phyloP scores from a whole-genome alignment of 1,139 yeast genomes.

The Blastobotrys buckinghamii region DNA sequence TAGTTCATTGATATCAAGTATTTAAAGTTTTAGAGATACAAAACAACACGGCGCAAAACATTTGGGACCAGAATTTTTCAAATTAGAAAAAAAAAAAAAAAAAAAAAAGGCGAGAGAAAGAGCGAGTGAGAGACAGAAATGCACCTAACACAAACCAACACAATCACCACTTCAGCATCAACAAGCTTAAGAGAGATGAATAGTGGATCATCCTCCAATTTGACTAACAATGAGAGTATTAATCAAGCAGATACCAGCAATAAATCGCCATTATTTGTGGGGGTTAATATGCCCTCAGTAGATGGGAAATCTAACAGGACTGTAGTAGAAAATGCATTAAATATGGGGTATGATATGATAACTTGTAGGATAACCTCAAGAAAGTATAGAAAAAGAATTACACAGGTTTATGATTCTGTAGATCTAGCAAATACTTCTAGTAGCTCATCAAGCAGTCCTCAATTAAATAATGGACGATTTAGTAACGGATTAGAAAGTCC shows the following conservation, averaged over 20 bases:
- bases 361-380: constrained; percentile 34
- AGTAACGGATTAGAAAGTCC: constrained; percentile 9
- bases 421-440: neutral
- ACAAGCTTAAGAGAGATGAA: neutral
- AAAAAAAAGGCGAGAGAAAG: too few relatives aligned
- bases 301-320: constrained; percentile 28
- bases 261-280: constrained; percentile 28
- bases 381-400: constrained; percentile 28
- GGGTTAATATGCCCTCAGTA: constrained; percentile 33
- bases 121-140: too few relatives aligned
- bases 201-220: neutral
- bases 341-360: constrained; percentile 34
- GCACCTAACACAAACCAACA: neutral
- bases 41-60: too few relatives aligned
- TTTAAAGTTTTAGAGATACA: too few relatives aligned
- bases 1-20: too few relatives aligned
- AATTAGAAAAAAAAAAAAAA: too few relatives aligned
- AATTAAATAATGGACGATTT: neutral
- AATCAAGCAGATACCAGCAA: neutral
- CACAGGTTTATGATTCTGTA: constrained; percentile 21
- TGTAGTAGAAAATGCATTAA: constrained; percentile 30
- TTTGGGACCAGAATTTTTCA: too few relatives aligned
- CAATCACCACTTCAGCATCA: constrained; percentile 2
- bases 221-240: constrained; percentile 1
- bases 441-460: neutral